Conservation (phyloP, 352 stramenopile species). For the Ophiocytium majus region DNA sequence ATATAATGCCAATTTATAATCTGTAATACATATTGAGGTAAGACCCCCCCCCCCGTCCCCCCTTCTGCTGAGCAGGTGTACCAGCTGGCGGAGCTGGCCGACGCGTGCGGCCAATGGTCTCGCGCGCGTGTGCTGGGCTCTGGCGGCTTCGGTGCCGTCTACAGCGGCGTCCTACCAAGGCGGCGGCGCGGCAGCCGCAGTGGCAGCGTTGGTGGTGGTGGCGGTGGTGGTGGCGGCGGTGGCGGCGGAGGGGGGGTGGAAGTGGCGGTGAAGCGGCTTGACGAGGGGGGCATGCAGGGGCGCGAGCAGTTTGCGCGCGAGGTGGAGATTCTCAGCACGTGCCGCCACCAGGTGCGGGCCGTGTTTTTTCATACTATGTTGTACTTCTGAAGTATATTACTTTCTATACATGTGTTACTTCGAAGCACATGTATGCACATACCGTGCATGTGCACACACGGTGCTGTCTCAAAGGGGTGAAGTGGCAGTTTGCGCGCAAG, state of each 20-base stretch:
- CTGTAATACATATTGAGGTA: background rate
- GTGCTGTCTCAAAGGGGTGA: background rate
- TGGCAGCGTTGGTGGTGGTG: background rate
- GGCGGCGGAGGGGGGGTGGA: background rate
- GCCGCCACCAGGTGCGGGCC: conserved; percentile 1
- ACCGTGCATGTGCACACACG: background rate
- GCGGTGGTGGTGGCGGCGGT: background rate
- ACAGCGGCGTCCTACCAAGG: background rate
- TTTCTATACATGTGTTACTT: no score
- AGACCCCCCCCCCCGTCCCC: background rate
- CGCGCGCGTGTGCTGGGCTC: background rate
- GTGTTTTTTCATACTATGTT: no score
- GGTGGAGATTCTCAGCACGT: conserved; percentile 40
- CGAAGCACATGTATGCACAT: background rate
- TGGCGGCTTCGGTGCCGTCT: conserved; percentile 9
- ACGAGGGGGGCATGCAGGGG: conserved; percentile 46
- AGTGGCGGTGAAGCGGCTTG: conserved; percentile 50
- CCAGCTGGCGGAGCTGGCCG: background rate
- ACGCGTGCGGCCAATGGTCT: conserved; percentile 7
- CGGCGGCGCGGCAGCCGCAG: background rate
- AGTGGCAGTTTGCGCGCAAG: conserved; percentile 45
- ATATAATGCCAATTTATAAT: background rate
- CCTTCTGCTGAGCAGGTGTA: background rate
- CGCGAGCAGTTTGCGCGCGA: conserved; percentile 50
- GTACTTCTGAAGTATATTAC: no score